Conservation (phyloP, 176 grass and related monocot genomes). For the Zoysia pacifica region DNA sequence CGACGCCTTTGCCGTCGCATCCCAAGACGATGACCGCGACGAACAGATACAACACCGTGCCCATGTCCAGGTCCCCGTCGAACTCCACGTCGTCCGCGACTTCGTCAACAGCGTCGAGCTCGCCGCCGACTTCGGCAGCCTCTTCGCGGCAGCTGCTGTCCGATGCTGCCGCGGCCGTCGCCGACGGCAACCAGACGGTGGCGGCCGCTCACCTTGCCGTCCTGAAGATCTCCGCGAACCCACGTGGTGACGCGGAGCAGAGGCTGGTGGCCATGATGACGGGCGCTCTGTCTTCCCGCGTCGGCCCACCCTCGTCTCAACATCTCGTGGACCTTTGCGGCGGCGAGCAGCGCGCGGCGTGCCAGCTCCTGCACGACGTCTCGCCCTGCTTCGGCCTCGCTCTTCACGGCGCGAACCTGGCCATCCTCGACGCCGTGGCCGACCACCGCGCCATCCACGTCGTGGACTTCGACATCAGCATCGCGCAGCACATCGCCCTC, state of each 20-base stretch:
- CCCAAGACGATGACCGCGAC: slow-evolving; percentile 15
- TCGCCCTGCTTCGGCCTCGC: slow-evolving; percentile 73
- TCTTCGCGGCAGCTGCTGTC: slow-evolving; percentile 57
- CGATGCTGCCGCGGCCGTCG: slow-evolving; percentile 51
- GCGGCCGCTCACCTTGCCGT: slow-evolving; percentile 46
- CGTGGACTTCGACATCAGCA: slow-evolving; percentile 70
- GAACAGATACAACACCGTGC: slow-evolving; percentile 15
- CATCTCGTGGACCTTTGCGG: slow-evolving; percentile 40
- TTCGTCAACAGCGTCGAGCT: slow-evolving; percentile 65
- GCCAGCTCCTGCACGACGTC: slow-evolving; percentile 54
- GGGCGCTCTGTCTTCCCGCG: slow-evolving; percentile 45
- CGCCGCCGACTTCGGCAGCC: slow-evolving; percentile 45
- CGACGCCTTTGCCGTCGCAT: neutral
- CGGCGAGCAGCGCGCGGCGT: slow-evolving; percentile 45
- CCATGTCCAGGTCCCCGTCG: slow-evolving; percentile 45
- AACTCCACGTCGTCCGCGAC: slow-evolving; percentile 66
- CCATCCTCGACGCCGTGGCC: slow-evolving; percentile 59
- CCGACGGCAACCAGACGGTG: slow-evolving; percentile 49
- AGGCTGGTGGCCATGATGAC: slow-evolving; percentile 77
- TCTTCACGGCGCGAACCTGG: slow-evolving; percentile 61
- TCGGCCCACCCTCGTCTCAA: slow-evolving; percentile 19
- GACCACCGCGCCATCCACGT: slow-evolving; percentile 56
- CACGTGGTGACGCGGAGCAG: slow-evolving; percentile 60
- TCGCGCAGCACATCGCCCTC: slow-evolving; percentile 54
- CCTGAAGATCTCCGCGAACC: slow-evolving; percentile 38